phyloP scores from a whole-genome alignment of 257 asterid species.

The Ilex aquifolium region DNA sequence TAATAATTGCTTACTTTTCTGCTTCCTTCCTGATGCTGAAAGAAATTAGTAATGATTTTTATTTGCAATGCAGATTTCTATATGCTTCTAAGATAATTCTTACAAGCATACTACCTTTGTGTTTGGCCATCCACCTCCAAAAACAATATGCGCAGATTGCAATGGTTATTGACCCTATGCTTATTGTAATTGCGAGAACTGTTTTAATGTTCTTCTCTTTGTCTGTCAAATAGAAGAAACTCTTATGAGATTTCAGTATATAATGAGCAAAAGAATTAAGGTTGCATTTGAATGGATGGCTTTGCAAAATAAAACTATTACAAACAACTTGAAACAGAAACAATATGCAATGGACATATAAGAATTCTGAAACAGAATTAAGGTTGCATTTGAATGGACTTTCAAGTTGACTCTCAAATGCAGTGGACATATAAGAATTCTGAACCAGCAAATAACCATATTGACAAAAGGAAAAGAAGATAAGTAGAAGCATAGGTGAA shows the following conservation, averaged over 20 bases:
- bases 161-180: constrained; percentile 6
- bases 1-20: background rate
- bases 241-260: background rate
- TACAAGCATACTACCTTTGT: constrained; percentile 32
- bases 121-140: constrained; percentile 35
- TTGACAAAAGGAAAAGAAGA: too few relatives aligned
- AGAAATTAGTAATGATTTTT: constrained; percentile 3
- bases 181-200: constrained; percentile 14
- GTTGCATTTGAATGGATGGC: background rate
- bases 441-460: background rate
- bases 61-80: background rate
- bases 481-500: background rate
- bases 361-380: too few relatives aligned
- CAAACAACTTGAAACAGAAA: background rate
- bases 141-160: constrained; percentile 5
- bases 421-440: too few relatives aligned
- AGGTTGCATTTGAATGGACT: too few relatives aligned
- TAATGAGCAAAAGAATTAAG: background rate
- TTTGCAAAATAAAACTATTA: background rate
- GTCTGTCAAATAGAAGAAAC: background rate
- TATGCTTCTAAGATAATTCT: background rate
- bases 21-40: constrained; percentile 24
- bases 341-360: too few relatives aligned
- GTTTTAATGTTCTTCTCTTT: background rate
- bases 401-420: too few relatives aligned